Evolutionary conservation across 768 basidiomycete species (phyloP).

Genomic region (Russula emetica): DNA sequence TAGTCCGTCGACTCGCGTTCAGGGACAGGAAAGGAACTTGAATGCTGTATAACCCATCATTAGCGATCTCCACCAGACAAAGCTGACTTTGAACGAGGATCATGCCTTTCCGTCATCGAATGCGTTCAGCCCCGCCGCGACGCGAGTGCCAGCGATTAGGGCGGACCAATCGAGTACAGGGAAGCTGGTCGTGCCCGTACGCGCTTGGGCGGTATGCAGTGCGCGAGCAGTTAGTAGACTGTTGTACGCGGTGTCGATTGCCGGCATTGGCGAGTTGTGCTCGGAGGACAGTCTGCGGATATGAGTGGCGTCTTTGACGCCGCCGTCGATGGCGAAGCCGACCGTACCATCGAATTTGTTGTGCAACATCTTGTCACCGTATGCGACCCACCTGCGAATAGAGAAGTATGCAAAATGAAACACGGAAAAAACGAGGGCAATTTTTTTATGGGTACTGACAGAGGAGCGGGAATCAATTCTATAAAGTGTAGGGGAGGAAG

Average conservation of each 20-base stretch:
- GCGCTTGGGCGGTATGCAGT: constrained; percentile 48
- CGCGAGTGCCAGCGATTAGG: constrained; percentile 70
- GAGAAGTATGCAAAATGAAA: too few species aligned
- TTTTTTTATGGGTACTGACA: constrained; percentile 33
- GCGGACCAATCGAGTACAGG: constrained; percentile 79
- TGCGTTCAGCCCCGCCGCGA: constrained; percentile 61
- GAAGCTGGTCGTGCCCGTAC: constrained; percentile 46
- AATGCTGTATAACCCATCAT: constrained; percentile 1
- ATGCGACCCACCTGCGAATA: constrained; percentile 45
- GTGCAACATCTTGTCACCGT: constrained; percentile 64
- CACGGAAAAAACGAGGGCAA: not conserved
- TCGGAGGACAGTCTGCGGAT: constrained; percentile 66
- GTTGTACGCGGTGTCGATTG: constrained; percentile 66
- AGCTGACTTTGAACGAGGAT: not conserved
- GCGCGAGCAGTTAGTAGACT: constrained; percentile 78
- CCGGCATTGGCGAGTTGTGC: constrained; percentile 65
- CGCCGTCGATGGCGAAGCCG: constrained; percentile 82
- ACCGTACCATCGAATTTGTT: constrained; percentile 69
- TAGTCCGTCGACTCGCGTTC: constrained; percentile 4
- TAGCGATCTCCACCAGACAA: not conserved
- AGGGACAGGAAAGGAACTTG: constrained; percentile 12
- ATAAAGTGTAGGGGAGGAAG: not conserved
- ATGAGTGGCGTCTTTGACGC: constrained; percentile 80
- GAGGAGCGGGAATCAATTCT: constrained; percentile 69
- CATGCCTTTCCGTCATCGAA: constrained; percentile 39